These are phyloP conservation scores for Sporobolus alterniflorus DNA, from an alignment of 202 grass and related monocot species.

Conservation along the genomic window DNA sequence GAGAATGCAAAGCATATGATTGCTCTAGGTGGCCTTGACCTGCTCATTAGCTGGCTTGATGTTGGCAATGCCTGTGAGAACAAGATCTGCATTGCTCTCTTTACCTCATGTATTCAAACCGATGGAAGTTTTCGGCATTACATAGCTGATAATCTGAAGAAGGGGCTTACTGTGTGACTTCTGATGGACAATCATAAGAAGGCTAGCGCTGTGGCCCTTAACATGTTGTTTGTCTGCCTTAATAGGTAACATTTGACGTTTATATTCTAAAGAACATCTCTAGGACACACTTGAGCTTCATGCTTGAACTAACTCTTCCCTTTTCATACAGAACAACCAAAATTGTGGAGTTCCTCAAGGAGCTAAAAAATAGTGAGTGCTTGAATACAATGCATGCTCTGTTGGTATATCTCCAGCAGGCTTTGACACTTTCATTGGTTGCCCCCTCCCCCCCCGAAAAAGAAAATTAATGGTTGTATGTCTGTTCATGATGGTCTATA, in stretches of 20 bases:
- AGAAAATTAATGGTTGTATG: too few relatives aligned
- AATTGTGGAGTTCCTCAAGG: conserved; percentile 73
- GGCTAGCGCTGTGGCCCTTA: conserved; percentile 67
- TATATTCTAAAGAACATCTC: conserved; percentile 12
- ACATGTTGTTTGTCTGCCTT: conserved; percentile 82
- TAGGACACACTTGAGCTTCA: conserved; percentile 20
- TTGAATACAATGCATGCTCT: conserved; percentile 95
- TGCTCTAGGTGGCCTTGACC: conserved; percentile 81
- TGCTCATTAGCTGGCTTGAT: conserved; percentile 81
- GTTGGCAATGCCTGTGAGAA: conserved; percentile 62
- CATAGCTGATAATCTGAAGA: conserved; percentile 83
- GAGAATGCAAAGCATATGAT: conserved; percentile 97
- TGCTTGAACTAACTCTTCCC: conserved; percentile 30
- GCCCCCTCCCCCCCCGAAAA: too few relatives aligned
- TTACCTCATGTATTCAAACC: conserved; percentile 77
- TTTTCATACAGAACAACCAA: conserved; percentile 71
- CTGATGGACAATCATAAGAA: conserved; percentile 79
- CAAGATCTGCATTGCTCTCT: conserved; percentile 72
- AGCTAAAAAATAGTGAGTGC: conserved; percentile 70
- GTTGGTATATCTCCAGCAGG: conserved; percentile 92
- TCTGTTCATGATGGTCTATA: too few relatives aligned
- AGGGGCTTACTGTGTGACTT: conserved; percentile 71
- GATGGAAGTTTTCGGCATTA: conserved; percentile 88
- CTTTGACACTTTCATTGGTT: too few relatives aligned
- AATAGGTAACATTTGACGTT: conserved; percentile 60